These are phyloP conservation scores for Triticum urartu DNA, from an alignment of 176 grass and related monocot species.

Conservation along the genomic window DNA sequence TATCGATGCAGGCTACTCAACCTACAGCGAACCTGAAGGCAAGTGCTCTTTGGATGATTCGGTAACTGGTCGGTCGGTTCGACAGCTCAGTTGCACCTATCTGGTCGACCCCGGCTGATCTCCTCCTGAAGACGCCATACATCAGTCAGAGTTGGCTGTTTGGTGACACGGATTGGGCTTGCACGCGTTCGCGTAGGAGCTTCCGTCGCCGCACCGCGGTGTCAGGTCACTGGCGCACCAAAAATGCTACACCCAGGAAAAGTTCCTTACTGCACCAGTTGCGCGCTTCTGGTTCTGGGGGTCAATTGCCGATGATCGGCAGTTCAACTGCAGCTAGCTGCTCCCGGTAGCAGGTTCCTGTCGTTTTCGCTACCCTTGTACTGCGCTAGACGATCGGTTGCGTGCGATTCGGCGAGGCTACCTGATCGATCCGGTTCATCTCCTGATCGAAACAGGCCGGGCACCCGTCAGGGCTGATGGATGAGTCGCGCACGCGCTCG, in stretches of 20 bases:
- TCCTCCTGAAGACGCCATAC: background rate
- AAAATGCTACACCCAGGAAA: no score
- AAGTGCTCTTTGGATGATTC: no score
- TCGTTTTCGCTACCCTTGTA: background rate
- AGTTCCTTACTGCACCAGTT: no score
- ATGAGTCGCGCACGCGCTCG: background rate
- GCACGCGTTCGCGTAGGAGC: background rate
- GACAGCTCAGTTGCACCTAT: no score
- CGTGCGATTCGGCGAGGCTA: background rate
- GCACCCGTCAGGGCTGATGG: background rate
- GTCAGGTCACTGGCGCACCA: background rate
- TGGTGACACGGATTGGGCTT: background rate
- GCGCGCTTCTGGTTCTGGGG: no score
- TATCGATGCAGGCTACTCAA: no score
- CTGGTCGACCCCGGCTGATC: no score
- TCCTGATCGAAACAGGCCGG: background rate
- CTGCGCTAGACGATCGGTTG: background rate
- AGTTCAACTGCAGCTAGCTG: background rate
- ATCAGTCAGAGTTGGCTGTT: background rate
- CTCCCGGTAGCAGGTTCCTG: background rate
- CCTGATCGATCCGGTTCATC: background rate
- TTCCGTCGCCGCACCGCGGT: background rate
- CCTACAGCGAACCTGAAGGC: no score
- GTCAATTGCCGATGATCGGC: background rate
- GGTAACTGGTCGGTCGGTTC: no score